Conservation (phyloP, 2,329 filamentous ascomycete species). For the Aspergillus brasiliensis region DNA sequence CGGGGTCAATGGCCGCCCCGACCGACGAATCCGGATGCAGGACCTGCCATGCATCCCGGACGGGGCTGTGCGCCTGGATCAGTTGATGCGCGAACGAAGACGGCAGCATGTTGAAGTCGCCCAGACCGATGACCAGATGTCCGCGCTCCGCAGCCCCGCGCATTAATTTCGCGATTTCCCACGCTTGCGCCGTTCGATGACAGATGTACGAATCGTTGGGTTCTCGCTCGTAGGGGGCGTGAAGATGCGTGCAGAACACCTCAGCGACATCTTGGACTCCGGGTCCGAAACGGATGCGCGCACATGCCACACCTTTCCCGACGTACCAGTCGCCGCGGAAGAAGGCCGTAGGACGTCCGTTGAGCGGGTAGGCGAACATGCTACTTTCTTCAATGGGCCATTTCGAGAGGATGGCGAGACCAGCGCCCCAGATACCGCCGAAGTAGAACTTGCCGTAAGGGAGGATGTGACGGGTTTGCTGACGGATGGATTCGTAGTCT, state of each 20-base stretch:
- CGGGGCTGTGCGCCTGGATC: conserved; percentile 74
- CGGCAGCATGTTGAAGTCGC: conserved; percentile 98
- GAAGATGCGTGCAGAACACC: conserved; percentile 90
- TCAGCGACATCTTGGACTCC: conserved; percentile 70
- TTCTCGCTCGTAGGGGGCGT: conserved; percentile 82
- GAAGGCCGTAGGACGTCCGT: conserved; percentile 90
- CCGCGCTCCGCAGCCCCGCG: conserved; percentile 77
- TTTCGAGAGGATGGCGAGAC: conserved; percentile 82
- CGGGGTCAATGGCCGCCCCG: conserved; percentile 68
- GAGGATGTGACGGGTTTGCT: conserved; percentile 70
- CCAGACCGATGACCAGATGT: conserved; percentile 80
- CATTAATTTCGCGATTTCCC: conserved; percentile 91
- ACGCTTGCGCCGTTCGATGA: conserved; percentile 88
- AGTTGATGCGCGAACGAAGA: conserved; percentile 80
- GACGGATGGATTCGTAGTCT: conserved; percentile 78
- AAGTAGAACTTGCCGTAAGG: conserved; percentile 94
- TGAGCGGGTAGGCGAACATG: conserved; percentile 87
- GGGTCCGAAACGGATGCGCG: conserved; percentile 72
- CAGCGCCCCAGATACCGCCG: conserved; percentile 84
- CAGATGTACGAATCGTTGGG: conserved; percentile 83
- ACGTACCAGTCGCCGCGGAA: conserved; percentile 96
- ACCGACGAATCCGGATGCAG: conserved; percentile 82
- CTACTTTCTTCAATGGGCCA: conserved; percentile 90
- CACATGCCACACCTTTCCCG: conserved; percentile 88
- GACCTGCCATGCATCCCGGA: conserved; percentile 81